phyloP scores from a whole-genome alignment of 345 rosid genomes.

The Microcos paniculata region DNA sequence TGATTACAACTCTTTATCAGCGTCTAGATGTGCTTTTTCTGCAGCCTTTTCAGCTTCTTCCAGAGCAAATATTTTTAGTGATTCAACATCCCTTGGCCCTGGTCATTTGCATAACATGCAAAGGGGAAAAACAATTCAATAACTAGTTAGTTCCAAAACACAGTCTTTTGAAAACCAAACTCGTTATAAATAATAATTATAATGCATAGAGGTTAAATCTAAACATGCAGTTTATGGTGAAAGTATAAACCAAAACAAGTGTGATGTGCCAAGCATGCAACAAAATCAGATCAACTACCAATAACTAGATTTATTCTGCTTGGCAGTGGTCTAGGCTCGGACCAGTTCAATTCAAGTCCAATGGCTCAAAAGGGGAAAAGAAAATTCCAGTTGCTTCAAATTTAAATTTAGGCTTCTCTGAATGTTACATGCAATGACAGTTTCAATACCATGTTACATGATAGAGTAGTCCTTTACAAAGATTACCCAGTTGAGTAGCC shows the following conservation, averaged over 20 bases:
- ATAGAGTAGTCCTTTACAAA: neutral
- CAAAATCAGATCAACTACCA: neutral
- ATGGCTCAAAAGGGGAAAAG: neutral
- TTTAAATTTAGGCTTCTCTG: neutral
- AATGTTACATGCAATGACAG: neutral
- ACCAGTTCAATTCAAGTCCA: neutral
- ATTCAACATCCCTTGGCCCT: slow-evolving; percentile 77
- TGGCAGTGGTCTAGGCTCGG: neutral
- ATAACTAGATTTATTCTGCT: neutral
- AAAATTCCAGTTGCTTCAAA: neutral
- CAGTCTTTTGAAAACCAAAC: neutral
- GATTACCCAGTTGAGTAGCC: neutral
- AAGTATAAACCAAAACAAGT: neutral
- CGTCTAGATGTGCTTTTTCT: slow-evolving; percentile 56
- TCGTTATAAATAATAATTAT: neutral
- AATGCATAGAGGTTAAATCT: neutral
- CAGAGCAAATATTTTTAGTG: slow-evolving; percentile 66
- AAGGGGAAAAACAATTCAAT: neutral
- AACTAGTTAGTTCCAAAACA: neutral
- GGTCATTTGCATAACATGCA: slow-evolving; percentile 14
- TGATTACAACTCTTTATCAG: slow-evolving; percentile 61
- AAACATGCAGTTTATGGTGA: neutral
- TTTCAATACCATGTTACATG: neutral
- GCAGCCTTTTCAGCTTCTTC: slow-evolving; percentile 94
- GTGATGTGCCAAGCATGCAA: neutral